These are phyloP conservation scores for Iris macrosiphon DNA, from an alignment of 106 monocot species.

Conservation along the genomic window DNA sequence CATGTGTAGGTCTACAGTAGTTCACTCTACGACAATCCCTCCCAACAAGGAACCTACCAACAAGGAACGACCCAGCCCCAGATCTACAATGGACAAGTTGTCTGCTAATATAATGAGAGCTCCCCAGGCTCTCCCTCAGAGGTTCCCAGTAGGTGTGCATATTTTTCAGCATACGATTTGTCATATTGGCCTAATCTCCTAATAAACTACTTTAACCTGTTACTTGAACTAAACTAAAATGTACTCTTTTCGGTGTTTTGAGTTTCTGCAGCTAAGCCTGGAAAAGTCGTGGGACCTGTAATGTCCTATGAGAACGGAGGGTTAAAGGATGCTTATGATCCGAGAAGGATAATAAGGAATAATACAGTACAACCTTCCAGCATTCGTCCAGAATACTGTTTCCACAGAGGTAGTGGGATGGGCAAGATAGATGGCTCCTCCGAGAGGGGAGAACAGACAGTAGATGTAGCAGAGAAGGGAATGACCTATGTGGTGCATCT, in stretches of 20 bases:
- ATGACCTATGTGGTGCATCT: conserved; percentile 4
- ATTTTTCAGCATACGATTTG: not conserved
- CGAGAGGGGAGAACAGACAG: not conserved
- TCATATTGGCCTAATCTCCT: not conserved
- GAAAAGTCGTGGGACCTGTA: conserved; percentile 67
- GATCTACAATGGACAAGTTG: conserved; percentile 15
- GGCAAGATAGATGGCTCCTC: conserved; percentile 18
- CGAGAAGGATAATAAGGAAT: conserved; percentile 56
- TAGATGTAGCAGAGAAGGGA: not conserved
- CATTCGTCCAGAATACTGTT: conserved; percentile 37
- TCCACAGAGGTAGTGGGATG: conserved; percentile 10
- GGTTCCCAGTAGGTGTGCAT: conserved; percentile 24
- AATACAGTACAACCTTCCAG: conserved; percentile 12
- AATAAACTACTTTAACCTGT: not conserved
- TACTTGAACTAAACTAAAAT: not conserved
- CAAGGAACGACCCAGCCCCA: conserved; percentile 21
- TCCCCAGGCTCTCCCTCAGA: conserved; percentile 22
- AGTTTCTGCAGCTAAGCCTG: conserved; percentile 53
- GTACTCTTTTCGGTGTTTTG: not conserved
- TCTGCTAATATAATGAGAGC: conserved; percentile 15
- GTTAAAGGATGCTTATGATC: conserved; percentile 45
- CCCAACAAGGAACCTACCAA: conserved; percentile 18
- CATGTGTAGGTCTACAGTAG: conserved; percentile 45
- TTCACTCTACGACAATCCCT: conserved; percentile 45
- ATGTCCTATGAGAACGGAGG: conserved; percentile 49